These are phyloP conservation scores for Naganishia vaughanmartiniae DNA, from an alignment of 768 basidiomycete species.

Conservation along the genomic window DNA sequence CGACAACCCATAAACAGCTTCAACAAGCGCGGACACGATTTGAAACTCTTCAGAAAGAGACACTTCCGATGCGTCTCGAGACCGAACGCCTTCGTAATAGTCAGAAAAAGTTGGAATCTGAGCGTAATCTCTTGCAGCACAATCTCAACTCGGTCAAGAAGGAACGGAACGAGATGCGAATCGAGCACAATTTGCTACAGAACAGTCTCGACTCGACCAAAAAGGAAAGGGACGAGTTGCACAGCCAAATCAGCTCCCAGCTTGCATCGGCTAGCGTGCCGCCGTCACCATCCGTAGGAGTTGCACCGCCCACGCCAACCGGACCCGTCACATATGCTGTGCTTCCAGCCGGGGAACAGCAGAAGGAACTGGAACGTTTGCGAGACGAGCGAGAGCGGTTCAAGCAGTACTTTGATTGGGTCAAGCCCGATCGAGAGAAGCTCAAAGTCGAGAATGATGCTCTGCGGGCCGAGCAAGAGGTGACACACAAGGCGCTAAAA, in stretches of 20 bases:
- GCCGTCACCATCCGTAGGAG: too few relatives aligned
- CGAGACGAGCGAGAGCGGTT: neutral
- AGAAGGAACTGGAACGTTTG: neutral
- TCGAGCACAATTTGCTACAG: neutral
- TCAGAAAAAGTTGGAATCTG: slow-evolving; percentile 5
- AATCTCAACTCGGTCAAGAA: slow-evolving; percentile 1
- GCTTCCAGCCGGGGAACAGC: too few relatives aligned
- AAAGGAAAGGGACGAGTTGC: neutral
- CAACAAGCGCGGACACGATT: neutral
- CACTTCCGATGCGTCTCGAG: neutral
- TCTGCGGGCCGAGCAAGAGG: neutral
- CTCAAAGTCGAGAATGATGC: neutral
- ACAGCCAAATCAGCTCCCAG: neutral
- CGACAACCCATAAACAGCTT: neutral
- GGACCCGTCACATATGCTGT: too few relatives aligned
- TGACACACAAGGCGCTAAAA: neutral
- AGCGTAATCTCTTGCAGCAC: slow-evolving; percentile 3
- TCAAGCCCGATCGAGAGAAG: slow-evolving; percentile 14
- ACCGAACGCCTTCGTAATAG: neutral
- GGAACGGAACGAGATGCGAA: neutral
- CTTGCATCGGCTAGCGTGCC: too few relatives aligned
- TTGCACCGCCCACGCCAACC: too few relatives aligned
- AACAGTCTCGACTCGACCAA: neutral
- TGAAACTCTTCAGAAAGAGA: neutral
- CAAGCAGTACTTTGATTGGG: slow-evolving; percentile 19